These are phyloP conservation scores for Trichoderma cornu-damae DNA, from an alignment of 2,329 filamentous ascomycete genomes.

Conservation along the genomic window DNA sequence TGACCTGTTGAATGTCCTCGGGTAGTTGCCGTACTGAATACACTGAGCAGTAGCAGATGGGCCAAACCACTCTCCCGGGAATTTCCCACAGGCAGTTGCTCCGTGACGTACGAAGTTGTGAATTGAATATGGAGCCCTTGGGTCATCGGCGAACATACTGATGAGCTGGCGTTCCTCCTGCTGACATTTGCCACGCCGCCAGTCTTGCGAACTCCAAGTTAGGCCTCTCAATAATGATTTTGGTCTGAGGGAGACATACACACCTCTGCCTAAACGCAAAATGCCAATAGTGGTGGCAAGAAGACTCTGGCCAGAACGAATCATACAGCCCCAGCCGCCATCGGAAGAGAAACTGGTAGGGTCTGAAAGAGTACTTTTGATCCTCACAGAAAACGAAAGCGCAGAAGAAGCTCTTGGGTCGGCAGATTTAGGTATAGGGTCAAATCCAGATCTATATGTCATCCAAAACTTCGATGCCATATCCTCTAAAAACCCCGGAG, in stretches of 20 bases:
- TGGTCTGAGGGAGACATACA: constrained; percentile 38
- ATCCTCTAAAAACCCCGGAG: constrained; percentile 77
- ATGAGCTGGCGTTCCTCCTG: constrained; percentile 66
- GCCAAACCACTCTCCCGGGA: constrained; percentile 97
- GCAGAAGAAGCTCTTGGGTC: constrained; percentile 65
- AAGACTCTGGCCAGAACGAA: constrained; percentile 88
- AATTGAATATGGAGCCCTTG: constrained; percentile 83
- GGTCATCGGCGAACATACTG: constrained; percentile 80
- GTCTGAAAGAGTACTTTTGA: constrained; percentile 75
- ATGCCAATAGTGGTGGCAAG: constrained; percentile 78
- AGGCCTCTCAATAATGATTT: not conserved
- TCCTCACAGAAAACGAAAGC: constrained; percentile 77
- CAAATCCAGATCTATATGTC: constrained; percentile 87
- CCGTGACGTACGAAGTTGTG: constrained; percentile 91
- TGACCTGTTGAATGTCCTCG: not conserved
- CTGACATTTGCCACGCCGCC: constrained; percentile 60
- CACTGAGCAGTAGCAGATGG: constrained; percentile 93
- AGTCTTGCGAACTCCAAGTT: constrained; percentile 46
- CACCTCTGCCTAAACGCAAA: constrained; percentile 73
- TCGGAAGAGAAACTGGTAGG: constrained; percentile 83
- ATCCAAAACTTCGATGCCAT: constrained; percentile 94
- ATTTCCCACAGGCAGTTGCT: constrained; percentile 80
- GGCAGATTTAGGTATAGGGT: constrained; percentile 70
- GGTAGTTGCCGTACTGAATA: constrained; percentile 64
- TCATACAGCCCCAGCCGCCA: constrained; percentile 98